Base-by-base conservation (phyloP, 208 protist species). In the Wallacemonas sp. region DNA sequence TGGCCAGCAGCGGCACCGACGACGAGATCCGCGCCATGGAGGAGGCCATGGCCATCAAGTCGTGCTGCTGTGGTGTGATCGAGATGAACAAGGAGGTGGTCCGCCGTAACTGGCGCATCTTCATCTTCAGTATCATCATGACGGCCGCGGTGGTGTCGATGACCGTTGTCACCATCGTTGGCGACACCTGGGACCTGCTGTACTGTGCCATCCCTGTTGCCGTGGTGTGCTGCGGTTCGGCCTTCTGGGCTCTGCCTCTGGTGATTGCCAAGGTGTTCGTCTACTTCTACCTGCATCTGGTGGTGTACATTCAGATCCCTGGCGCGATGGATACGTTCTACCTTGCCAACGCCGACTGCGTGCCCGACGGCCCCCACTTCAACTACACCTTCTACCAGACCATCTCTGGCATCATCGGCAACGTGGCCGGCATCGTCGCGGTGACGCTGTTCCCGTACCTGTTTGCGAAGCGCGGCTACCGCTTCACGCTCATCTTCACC, bases 311-410 rank as follows among this genome's bases (percentile, higher is more conserved):
- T 54, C 34, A 57, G 26, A 75, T 89, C 30, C 49, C 68, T 5
- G 79, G 74, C 34, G 76, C 71, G n/a, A 61, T 85, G 21, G 70
- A 86, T 44, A 79, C 62, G 29, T 88, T 82, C 61, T 89, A 73
- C 71, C 76, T 77, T 60, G 68, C 70, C 0, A 54, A 72, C 29
- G 47, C 46, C 1, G 55, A 55, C 19, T 87, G 76, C 32, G 17
- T 79, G 5, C 80, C 81, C 8, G 33, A 71, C 39, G 82, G 80
- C 8, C 82, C 77, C 8, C 64, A 87, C 30, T 88, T 92, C 65
- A 70, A 56, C 34, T 64, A 80, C 17, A 76, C 67, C 16, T 89
- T 81, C 60, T 85, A 85, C 52, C 55, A 66, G 19, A 84, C 83
- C 33, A 47, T 84, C n/a, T 64, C 61, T 23, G 47, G 49, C 26